These are phyloP conservation scores for Paralagenidium karlingii DNA, from an alignment of 352 stramenopile genomes.

Conservation along the genomic window DNA sequence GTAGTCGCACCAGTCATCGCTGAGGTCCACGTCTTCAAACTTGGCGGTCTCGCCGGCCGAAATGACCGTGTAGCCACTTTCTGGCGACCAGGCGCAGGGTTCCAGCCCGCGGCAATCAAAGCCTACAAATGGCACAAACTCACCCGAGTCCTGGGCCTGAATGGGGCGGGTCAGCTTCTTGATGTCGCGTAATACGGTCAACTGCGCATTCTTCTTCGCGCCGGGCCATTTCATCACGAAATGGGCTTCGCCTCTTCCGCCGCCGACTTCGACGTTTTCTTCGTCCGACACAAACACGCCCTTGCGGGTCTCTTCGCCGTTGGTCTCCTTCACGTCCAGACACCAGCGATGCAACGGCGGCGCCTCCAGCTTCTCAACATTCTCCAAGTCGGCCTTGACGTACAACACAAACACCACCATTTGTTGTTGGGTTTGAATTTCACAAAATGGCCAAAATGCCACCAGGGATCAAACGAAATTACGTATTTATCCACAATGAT, in stretches of 20 bases:
- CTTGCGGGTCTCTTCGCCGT: constrained; percentile 57
- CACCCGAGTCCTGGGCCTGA: constrained; percentile 38
- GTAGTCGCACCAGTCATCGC: constrained; percentile 80
- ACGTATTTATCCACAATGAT: no score
- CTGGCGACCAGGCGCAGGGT: constrained; percentile 65
- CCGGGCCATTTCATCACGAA: constrained; percentile 82
- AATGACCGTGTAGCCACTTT: constrained; percentile 60
- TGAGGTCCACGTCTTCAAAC: constrained; percentile 74
- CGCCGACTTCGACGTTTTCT: constrained; percentile 54
- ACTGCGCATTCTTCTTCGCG: constrained; percentile 60
- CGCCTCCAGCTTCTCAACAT: constrained; percentile 59
- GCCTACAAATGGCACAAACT: constrained; percentile 70
- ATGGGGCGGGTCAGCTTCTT: constrained; percentile 73
- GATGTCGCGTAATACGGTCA: constrained; percentile 75
- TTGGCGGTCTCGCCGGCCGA: constrained; percentile 36
- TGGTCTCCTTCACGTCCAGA: constrained; percentile 74
- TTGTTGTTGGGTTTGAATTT: no score
- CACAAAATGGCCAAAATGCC: no score
- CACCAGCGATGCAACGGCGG: constrained; percentile 67
- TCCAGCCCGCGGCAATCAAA: constrained; percentile 82
- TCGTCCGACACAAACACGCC: constrained; percentile 77
- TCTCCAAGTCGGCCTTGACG: constrained; percentile 82
- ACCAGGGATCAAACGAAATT: no score
- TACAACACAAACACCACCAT: constrained; percentile 84
- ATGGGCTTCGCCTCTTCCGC: constrained; percentile 58